Conservation (phyloP, 164 flowering plant species). For the Chimonanthus salicifolius region DNA sequence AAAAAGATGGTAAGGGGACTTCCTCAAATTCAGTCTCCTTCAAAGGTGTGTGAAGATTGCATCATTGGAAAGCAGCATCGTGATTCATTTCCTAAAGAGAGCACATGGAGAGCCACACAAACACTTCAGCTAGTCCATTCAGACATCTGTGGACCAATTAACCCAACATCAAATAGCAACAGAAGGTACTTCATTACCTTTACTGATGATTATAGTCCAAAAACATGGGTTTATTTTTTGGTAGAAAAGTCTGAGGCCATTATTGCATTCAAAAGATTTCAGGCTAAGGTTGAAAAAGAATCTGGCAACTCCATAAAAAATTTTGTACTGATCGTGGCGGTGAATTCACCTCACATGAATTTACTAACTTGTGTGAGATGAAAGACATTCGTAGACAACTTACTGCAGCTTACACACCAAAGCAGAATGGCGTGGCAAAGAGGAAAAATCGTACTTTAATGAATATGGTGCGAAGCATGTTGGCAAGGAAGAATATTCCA, state of each 20-base stretch:
- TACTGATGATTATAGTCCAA: too few relatives aligned
- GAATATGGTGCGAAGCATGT: not conserved
- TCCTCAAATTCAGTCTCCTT: not conserved
- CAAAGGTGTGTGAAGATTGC: not conserved
- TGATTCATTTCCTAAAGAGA: not conserved
- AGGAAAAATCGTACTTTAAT: not conserved
- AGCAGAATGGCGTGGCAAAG: not conserved
- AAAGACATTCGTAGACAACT: not conserved
- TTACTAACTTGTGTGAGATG: too few relatives aligned
- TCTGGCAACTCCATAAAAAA: too few relatives aligned
- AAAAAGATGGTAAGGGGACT: not conserved
- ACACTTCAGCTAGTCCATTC: not conserved
- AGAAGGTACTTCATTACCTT: too few relatives aligned
- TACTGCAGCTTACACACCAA: not conserved
- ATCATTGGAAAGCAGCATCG: not conserved
- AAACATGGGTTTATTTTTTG: too few relatives aligned
- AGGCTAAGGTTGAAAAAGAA: too few relatives aligned
- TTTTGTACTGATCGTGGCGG: too few relatives aligned
- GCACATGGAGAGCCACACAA: not conserved
- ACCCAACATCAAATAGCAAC: not conserved
- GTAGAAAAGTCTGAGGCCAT: too few relatives aligned
- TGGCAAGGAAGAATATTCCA: not conserved
- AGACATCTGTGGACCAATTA: not conserved
- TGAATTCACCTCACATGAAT: too few relatives aligned
- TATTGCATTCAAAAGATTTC: too few relatives aligned